Percentiles rank a stretch among this genome's conserved stretches.
Evolutionary conservation across 345 rosid species (phyloP).

Genomic region (Populus tremula): DNA sequence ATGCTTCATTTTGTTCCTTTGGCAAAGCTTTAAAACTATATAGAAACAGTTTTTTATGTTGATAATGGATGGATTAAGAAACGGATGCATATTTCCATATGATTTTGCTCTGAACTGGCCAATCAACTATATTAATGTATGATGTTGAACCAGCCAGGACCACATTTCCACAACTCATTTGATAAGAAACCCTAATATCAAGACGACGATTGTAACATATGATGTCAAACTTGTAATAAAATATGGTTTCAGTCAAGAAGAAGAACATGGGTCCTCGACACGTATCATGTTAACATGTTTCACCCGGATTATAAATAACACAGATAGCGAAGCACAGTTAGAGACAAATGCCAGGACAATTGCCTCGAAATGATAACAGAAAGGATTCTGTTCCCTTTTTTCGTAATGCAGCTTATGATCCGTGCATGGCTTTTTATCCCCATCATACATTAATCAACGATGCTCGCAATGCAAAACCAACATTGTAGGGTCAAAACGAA

Average conservation of each 20-base stretch:
- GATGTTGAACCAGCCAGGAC: constrained; percentile 32
- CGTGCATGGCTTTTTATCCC: constrained; percentile 31
- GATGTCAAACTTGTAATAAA: no score
- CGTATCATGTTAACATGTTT: constrained; percentile 35
- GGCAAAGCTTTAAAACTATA: constrained; percentile 3
- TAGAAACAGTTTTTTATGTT: constrained; percentile 23
- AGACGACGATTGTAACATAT: background rate
- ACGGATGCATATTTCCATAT: background rate
- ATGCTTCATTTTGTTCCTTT: constrained; percentile 4
- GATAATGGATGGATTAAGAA: constrained; percentile 27
- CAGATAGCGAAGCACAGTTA: constrained; percentile 31
- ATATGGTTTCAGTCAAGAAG: background rate
- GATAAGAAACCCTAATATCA: constrained; percentile 30
- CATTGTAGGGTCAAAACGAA: constrained; percentile 44
- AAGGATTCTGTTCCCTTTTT: constrained; percentile 49
- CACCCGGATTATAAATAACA: constrained; percentile 23
- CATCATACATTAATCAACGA: constrained; percentile 24
- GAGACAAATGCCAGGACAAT: constrained; percentile 57
- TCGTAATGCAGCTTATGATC: constrained; percentile 21
- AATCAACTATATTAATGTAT: constrained; percentile 2
- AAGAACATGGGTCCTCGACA: constrained; percentile 35
- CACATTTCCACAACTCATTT: constrained; percentile 20
- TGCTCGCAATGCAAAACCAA: constrained; percentile 32
- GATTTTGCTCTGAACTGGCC: constrained; percentile 26
- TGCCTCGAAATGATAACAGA: constrained; percentile 39